Conservation (phyloP, 345 rosid species). For the Zanthoxylum bungeanum region DNA sequence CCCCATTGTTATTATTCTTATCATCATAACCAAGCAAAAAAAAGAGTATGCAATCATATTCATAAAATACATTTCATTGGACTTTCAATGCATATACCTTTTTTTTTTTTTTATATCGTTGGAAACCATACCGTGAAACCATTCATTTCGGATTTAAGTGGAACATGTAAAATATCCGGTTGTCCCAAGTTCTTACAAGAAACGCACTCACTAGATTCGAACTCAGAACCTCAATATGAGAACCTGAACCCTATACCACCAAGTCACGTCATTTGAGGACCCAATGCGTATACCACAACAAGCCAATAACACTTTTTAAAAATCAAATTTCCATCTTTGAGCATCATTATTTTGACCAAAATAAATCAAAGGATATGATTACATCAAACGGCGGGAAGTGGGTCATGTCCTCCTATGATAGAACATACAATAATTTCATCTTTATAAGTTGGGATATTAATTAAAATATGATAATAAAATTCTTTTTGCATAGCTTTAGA, state of each 20-base stretch:
- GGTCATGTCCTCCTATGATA: slow-evolving; percentile 39
- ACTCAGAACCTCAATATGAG: no score
- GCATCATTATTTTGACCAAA: slow-evolving; percentile 39
- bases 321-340: slow-evolving; percentile 4
- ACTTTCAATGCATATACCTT: background rate
- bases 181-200: no score
- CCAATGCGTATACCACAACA: slow-evolving; percentile 33
- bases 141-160: no score
- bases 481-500: slow-evolving; percentile 20
- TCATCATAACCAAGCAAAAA: slow-evolving; percentile 16
- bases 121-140: no score
- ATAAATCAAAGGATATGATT: slow-evolving; percentile 30
- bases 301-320: slow-evolving; percentile 28
- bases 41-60: slow-evolving; percentile 9
- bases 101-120: no score
- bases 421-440: slow-evolving; percentile 20
- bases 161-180: no score
- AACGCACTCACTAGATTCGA: no score
- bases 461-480: background rate
- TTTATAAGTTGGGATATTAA: slow-evolving; percentile 12
- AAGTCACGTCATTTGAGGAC: no score
- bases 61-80: slow-evolving; percentile 13
- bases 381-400: slow-evolving; percentile 63
- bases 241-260: no score
- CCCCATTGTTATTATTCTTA: background rate